Percentiles rank a stretch among this genome's conserved stretches.
Conservation (phyloP, 2,329 filamentous ascomycete species). For the Trichoderma citrinoviride region DNA sequence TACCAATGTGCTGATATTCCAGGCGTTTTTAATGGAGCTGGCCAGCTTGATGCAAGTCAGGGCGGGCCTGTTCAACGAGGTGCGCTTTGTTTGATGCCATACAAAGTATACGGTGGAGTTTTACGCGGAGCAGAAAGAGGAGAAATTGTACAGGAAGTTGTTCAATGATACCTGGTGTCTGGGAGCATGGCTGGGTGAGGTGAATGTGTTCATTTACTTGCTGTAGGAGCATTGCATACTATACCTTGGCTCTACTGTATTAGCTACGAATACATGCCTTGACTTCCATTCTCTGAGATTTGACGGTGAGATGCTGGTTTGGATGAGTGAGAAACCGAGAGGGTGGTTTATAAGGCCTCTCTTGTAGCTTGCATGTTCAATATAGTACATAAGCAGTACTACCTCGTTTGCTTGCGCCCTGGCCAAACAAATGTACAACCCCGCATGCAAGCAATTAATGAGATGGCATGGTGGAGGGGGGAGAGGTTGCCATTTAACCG, state of each 20-base stretch:
- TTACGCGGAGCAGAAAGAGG: background rate
- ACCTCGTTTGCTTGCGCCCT: too few species aligned
- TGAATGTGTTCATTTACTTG: background rate
- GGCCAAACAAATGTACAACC: too few species aligned
- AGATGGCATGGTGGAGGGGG: too few species aligned
- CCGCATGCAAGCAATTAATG: too few species aligned
- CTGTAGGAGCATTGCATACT: background rate
- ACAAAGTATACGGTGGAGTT: background rate
- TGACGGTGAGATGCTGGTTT: too few species aligned
- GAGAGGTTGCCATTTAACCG: too few species aligned
- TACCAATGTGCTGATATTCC: slow-evolving; percentile 75
- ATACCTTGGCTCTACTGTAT: background rate
- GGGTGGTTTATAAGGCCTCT: too few species aligned
- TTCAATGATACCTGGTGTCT: background rate
- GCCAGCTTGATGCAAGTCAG: slow-evolving; percentile 72
- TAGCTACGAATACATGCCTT: too few species aligned
- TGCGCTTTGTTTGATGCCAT: slow-evolving; percentile 52
- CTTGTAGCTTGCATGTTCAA: too few species aligned
- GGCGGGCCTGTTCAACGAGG: slow-evolving; percentile 73
- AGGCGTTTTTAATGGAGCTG: slow-evolving; percentile 76
- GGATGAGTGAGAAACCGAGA: too few species aligned
- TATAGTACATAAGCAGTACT: too few species aligned
- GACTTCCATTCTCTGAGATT: too few species aligned
- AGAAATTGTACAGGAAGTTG: background rate
- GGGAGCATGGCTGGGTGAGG: background rate